phyloP scores from a whole-genome alignment of 2,329 filamentous ascomycete species.

The Calonectria multiphialidica region DNA sequence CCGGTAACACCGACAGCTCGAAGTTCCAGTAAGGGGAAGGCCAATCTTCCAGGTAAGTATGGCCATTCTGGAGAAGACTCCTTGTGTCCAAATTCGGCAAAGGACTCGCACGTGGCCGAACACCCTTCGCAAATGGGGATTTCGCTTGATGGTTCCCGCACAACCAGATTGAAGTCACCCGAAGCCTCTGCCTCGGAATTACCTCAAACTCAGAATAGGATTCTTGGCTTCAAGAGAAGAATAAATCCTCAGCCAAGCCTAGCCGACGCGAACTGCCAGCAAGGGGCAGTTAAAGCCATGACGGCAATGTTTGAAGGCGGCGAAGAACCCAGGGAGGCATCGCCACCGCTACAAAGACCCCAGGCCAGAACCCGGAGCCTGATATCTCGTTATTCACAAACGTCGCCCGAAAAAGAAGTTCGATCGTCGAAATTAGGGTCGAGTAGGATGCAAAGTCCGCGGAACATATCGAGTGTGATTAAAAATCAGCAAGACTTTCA shows the following conservation, averaged over 20 bases:
- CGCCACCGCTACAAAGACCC: conserved; percentile 3
- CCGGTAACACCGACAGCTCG: neutral
- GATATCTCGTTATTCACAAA: conserved; percentile 35
- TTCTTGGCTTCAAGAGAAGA: conserved; percentile 26
- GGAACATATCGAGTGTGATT: conserved; percentile 17
- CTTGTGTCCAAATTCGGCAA: neutral
- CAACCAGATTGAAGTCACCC: neutral
- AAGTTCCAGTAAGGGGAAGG: neutral
- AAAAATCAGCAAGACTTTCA: conserved; percentile 9
- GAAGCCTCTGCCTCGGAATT: neutral
- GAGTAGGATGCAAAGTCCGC: conserved; percentile 9
- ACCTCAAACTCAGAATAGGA: conserved; percentile 10
- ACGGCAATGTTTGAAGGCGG: conserved; percentile 63
- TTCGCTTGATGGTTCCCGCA: conserved; percentile 6
- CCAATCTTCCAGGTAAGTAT: neutral
- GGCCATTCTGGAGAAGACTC: neutral
- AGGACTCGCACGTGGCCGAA: no score
- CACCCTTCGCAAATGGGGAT: neutral
- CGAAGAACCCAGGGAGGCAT: conserved; percentile 17
- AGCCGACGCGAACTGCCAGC: conserved; percentile 40
- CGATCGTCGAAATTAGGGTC: conserved; percentile 28
- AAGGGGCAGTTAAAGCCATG: conserved; percentile 60
- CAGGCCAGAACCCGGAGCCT: conserved; percentile 36
- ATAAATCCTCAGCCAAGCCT: conserved; percentile 28
- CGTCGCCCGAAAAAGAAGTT: conserved; percentile 18